Conservation (phyloP, 148 eudicot genomes). For the Suaeda aralocaspica region DNA sequence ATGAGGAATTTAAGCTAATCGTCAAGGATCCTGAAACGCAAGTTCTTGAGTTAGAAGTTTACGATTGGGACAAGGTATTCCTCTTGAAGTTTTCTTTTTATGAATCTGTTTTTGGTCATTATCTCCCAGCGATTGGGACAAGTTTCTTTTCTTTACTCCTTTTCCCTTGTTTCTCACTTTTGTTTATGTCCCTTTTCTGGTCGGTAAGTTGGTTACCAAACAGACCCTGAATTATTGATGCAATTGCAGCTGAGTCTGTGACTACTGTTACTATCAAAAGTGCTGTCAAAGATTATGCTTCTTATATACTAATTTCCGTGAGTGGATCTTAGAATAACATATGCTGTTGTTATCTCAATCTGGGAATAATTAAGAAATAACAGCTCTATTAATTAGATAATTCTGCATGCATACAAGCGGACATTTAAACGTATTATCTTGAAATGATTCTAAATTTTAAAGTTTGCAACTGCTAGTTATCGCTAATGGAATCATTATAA, state of each 20-base stretch:
- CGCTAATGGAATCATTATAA: background rate
- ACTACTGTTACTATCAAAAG: background rate
- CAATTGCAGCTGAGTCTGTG: background rate
- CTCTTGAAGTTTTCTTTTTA: background rate
- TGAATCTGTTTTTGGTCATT: too few relatives aligned
- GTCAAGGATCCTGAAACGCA: constrained; percentile 85
- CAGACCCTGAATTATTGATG: background rate
- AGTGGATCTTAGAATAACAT: too few relatives aligned
- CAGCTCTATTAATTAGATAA: background rate
- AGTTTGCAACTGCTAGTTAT: background rate
- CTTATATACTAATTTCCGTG: too few relatives aligned
- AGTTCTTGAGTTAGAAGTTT: constrained; percentile 59
- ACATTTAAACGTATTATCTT: background rate
- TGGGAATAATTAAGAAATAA: background rate
- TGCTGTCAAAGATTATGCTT: background rate
- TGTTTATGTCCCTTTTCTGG: background rate
- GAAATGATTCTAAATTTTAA: background rate
- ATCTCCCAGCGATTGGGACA: background rate
- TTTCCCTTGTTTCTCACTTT: too few relatives aligned
- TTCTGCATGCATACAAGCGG: background rate
- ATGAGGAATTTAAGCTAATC: constrained; percentile 70
- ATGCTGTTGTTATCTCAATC: too few relatives aligned
- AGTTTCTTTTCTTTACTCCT: too few relatives aligned
- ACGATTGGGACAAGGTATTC: constrained; percentile 84
- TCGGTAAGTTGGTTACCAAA: too few relatives aligned